A percentile compares a stretch with the other conserved stretches of the same genome.
phyloP scores from a whole-genome alignment of 768 basidiomycete species.

The Crassisporium funariophilum region DNA sequence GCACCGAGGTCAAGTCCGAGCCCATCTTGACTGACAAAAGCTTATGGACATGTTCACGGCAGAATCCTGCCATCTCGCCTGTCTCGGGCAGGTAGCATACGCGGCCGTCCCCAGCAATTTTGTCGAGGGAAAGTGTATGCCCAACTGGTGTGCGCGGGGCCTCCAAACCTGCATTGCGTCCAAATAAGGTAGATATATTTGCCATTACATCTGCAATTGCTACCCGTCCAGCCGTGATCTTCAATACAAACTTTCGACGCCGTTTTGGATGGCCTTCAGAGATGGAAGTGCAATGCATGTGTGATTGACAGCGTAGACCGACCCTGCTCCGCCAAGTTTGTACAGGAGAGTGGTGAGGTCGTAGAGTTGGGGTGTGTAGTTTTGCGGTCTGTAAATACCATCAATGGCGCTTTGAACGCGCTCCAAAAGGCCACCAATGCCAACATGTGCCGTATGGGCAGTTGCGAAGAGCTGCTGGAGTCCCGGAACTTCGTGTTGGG shows the following conservation, averaged over 20 bases:
- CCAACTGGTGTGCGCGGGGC: conserved; percentile 5
- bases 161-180: neutral
- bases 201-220: neutral
- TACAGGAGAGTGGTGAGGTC: neutral
- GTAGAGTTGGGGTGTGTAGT: too few species aligned
- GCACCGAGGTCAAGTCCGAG: neutral
- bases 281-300: neutral
- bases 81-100: conserved; percentile 22
- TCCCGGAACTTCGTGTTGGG: too few species aligned
- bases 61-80: conserved; percentile 17
- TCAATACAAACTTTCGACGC: neutral
- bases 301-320: neutral
- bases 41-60: neutral
- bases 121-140: conserved; percentile 25
- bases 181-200: neutral
- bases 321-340: neutral
- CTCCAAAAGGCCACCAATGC: too few species aligned
- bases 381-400: too few species aligned
- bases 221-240: neutral
- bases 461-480: too few species aligned
- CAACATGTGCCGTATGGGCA: too few species aligned
- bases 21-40: neutral
- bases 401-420: too few species aligned
- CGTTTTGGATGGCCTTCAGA: neutral
- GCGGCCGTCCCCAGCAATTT: conserved; percentile 21